Conservation (phyloP, 2,329 filamentous ascomycete species). For the Juglanconis sp. region DNA sequence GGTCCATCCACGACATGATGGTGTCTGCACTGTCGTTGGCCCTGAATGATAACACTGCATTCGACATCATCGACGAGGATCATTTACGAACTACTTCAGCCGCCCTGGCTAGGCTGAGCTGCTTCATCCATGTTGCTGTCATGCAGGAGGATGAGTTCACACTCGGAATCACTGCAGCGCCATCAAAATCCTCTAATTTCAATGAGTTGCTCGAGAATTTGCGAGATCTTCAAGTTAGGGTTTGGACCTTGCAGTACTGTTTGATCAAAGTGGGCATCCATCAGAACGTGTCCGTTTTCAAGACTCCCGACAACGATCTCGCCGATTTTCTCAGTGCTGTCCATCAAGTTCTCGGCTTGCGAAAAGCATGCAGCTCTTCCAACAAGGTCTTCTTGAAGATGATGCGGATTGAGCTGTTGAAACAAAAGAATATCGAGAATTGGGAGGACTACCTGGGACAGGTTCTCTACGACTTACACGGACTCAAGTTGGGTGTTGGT, state of each 20-base stretch:
- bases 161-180: conserved; percentile 65
- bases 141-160: conserved; percentile 84
- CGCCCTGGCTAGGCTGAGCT: conserved; percentile 67
- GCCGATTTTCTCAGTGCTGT: conserved; percentile 77
- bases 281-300: conserved; percentile 63
- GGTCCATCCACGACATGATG: conserved; percentile 74
- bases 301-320: conserved; percentile 65
- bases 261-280: conserved; percentile 71
- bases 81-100: conserved; percentile 72
- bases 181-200: conserved; percentile 55
- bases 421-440: conserved; percentile 71
- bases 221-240: conserved; percentile 80
- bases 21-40: conserved; percentile 67
- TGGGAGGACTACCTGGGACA: conserved; percentile 86
- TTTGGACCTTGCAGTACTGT: conserved; percentile 84
- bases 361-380: conserved; percentile 79
- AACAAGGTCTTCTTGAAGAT: conserved; percentile 87
- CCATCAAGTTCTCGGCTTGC: conserved; percentile 79
- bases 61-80: conserved; percentile 79
- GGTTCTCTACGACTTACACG: conserved; percentile 78
- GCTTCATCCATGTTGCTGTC: conserved; percentile 74
- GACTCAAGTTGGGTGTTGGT: conserved; percentile 70
- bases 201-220: conserved; percentile 64
- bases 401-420: conserved; percentile 80
- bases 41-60: conserved; percentile 64